Base-by-base conservation (phyloP, 2,329 filamentous ascomycete genomes). In the Fusarium sp. region DNA sequence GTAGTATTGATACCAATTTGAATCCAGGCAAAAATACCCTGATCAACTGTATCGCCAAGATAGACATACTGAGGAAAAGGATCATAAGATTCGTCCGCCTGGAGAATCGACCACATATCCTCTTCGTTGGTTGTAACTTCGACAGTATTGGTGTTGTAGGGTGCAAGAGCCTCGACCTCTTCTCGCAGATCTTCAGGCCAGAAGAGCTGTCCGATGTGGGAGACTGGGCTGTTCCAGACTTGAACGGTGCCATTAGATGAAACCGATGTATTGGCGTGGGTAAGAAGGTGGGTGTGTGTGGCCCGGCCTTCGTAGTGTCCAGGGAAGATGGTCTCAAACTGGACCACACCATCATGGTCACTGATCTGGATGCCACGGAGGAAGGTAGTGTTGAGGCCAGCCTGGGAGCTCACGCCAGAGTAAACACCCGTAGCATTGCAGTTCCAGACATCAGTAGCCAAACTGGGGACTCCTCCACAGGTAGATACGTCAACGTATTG, bases 21-120 rank as follows among this genome's bases (percentile, higher is more conserved):
- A 0, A 61, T 61, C 55, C 57, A 60, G 2, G 57, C 55, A 35
- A 61, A 61, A 6, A 61, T 52, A 33, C 57, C 57, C 22, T 61
- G 32, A 20, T 61, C 14, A 6, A 61, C 33, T 9, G 55, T 52
- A 10, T 61, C 55, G 8, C 57, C 57, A 0, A 61, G 20, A 11
- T 61, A 61, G 1, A 60, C 55, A 3, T 61, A 61, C 15, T 61
- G 57, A 24, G 57, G 57, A 22, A 61, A 61, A 0, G 57, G 57
- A 5, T 61, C 55, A 15, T 61, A 61, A 13, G 57, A 60, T 20
- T 60, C 57, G 7, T 61, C 55, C 1, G 57, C 57, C 45, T 61
- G 57, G 32, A 45, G 7, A 2, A 60, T 15, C 7, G 57, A 60
- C 40, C 55, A 61, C 57, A 60, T 61, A 35, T 61, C 57, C 7